Base-by-base conservation (phyloP, 1,284 basidiomycete species). In the Fomitiporia mediterranea region DNA sequence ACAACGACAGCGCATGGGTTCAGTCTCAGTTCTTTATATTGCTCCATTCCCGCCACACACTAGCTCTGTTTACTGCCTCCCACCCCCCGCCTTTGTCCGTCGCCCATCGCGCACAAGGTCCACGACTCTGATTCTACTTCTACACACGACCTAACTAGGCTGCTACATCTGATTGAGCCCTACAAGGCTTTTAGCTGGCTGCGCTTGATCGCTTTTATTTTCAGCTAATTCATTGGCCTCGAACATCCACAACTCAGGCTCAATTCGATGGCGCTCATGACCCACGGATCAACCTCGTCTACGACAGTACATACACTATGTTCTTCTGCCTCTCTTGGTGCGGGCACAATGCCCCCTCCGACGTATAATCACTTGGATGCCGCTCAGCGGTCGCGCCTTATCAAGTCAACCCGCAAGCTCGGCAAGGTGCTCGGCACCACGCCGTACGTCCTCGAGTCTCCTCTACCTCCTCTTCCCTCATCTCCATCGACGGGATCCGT, bases 391-490 rank as follows among this genome's bases (percentile, higher is more conserved):
- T 67, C 73, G 4, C 79, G 80, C 53, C 75, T 86, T 25, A 66
- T 83, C 51, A 78, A 80, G 34, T 78, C 79, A 15, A 78, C 81
- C 35, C 79, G 77, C 61, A 86, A 86, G 68, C 75, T 87, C 15
- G 77, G 77, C 38, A 77, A 78, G 46, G 67, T 86, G 27, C 70
- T 86, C 6, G 84, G 84, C 13, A 72, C 74, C 30, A 80, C 82
- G 5, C 84, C 84, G 5, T 80, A 77, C 58, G 70, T 85, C 30
- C 57, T 82, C n/a, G 83, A 86, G 32, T 27, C 49, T 39, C n/a
- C n/a, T n/a, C 57, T 43, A 50, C 62, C 8, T 58, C 63, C 52
- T 37, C 59, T 38, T 40, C 38, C 38, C 50, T 44, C 35, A 25
- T 58, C 60, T 51, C 51, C 55, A 42, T 17, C 39, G 17, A 19